Conservation (phyloP, 495 filamentous ascomycete species). For the Penicilliopsis zonata region DNA sequence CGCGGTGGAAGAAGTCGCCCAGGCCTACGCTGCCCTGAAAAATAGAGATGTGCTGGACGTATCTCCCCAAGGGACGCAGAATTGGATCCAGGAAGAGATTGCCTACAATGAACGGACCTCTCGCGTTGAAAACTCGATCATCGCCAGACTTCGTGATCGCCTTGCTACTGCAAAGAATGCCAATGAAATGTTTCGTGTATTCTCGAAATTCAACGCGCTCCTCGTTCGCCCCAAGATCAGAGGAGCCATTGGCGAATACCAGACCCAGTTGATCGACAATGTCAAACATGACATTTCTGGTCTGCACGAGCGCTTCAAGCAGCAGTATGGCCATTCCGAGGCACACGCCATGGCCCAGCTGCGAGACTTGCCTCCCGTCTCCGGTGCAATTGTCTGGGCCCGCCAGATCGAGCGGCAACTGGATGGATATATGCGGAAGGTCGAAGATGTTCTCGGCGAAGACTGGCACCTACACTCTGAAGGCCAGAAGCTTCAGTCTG, state of each 20-base stretch:
- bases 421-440: slow-evolving; percentile 91
- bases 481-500: slow-evolving; percentile 81
- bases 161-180: slow-evolving; percentile 90
- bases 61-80: slow-evolving; percentile 70
- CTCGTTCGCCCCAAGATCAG: slow-evolving; percentile 96
- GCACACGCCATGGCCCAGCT: slow-evolving; percentile 96
- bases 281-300: slow-evolving; percentile 90
- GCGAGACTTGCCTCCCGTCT: slow-evolving; percentile 87
- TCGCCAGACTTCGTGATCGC: slow-evolving; percentile 83
- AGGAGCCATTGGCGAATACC: slow-evolving; percentile 93
- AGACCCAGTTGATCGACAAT: slow-evolving; percentile 91
- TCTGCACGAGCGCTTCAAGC: slow-evolving; percentile 94
- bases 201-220: slow-evolving; percentile 98
- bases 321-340: slow-evolving; percentile 96
- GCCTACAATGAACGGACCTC: slow-evolving; percentile 95
- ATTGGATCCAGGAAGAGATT: slow-evolving; percentile 86
- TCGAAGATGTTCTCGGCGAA: slow-evolving; percentile 85
- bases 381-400: slow-evolving; percentile 94
- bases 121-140: slow-evolving; percentile 96
- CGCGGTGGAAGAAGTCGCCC: slow-evolving; percentile 90
- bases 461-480: slow-evolving; percentile 92
- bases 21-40: slow-evolving; percentile 85
- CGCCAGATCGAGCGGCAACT: slow-evolving; percentile 93
- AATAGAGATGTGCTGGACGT: slow-evolving; percentile 95
- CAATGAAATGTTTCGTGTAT: slow-evolving; percentile 99